These are phyloP conservation scores for Verticillium zaregamsianum DNA, from an alignment of 2,329 filamentous ascomycete species.

Conservation along the genomic window DNA sequence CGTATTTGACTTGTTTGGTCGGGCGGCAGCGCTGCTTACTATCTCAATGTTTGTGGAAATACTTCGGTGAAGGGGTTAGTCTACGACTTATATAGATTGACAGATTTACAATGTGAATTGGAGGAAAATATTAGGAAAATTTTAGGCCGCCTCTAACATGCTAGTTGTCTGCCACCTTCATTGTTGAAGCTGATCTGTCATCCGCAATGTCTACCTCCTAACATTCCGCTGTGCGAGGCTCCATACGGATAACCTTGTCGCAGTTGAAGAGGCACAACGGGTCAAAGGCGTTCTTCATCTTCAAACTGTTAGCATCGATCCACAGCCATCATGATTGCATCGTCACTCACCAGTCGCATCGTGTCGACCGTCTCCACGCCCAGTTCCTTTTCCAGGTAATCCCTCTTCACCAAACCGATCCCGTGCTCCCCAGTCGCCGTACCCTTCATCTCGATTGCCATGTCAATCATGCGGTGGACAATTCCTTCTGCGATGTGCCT, in stretches of 20 bases:
- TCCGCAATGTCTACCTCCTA: too few relatives aligned
- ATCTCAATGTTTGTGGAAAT: too few relatives aligned
- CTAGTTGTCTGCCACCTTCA: too few relatives aligned
- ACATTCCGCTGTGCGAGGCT: constrained; percentile 6
- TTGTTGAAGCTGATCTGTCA: too few relatives aligned
- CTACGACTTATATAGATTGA: rapidly evolving
- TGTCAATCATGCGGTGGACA: constrained; percentile 61
- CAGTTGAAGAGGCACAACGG: constrained; percentile 43
- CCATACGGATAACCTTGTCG: constrained; percentile 36
- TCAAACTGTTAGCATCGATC: not conserved
- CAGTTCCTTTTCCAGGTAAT: constrained; percentile 76
- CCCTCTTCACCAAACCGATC: constrained; percentile 75
- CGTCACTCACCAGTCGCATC: constrained; percentile 65
- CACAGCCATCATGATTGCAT: not conserved
- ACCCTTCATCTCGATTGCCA: constrained; percentile 63
- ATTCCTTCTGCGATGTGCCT: constrained; percentile 38
- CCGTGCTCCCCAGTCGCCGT: constrained; percentile 66
- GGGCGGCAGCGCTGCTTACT: not conserved
- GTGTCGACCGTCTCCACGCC: constrained; percentile 70
- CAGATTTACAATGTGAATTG: too few relatives aligned
- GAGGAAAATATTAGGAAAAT: too few relatives aligned
- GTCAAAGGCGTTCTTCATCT: constrained; percentile 57
- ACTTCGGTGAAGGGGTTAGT: too few relatives aligned
- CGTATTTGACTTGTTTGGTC: not conserved
- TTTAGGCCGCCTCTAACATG: too few relatives aligned